A percentile compares a stretch with the other conserved stretches of the same genome.
Conservation (phyloP, 2,329 filamentous ascomycete species). For the Chaetothyriales sp. region DNA sequence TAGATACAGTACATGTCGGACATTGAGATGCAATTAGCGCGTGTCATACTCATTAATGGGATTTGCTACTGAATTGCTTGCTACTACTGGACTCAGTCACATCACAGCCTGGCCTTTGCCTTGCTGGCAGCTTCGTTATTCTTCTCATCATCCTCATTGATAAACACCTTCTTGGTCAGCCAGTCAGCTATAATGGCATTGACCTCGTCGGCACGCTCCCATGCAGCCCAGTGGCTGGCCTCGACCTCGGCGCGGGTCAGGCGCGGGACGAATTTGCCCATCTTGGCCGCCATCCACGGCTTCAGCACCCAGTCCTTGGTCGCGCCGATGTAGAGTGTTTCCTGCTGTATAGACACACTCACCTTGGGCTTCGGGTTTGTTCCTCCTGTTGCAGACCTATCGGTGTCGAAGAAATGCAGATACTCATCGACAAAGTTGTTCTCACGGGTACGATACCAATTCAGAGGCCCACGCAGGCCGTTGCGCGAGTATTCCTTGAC, state of each 20-base stretch:
- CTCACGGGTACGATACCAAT: constrained; percentile 69
- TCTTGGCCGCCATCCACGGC: constrained; percentile 52
- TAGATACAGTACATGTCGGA: no score
- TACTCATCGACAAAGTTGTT: constrained; percentile 65
- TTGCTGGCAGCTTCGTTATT: constrained; percentile 20
- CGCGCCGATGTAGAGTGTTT: constrained; percentile 58
- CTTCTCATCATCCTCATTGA: constrained; percentile 24
- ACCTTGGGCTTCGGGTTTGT: background rate
- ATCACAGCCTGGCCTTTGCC: background rate
- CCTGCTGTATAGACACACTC: constrained; percentile 8
- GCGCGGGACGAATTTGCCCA: constrained; percentile 44
- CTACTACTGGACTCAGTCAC: no score
- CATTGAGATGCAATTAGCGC: no score
- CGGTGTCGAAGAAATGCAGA: constrained; percentile 19
- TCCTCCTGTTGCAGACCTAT: constrained; percentile 1
- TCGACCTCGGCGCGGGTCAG: constrained; percentile 52
- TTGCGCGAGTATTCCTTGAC: constrained; percentile 52
- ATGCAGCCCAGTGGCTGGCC: constrained; percentile 68
- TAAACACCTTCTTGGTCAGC: constrained; percentile 42
- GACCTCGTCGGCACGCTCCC: constrained; percentile 54
- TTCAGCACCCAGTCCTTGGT: constrained; percentile 57
- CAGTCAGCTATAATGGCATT: constrained; percentile 56
- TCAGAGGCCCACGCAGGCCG: constrained; percentile 64
- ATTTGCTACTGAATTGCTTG: no score
- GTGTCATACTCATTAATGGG: no score